Percentiles rank a stretch among this genome's conserved stretches.
Evolutionary conservation across 805 yeast genomes (phyloP).

Genomic region (Metschnikowia reukaufii): DNA sequence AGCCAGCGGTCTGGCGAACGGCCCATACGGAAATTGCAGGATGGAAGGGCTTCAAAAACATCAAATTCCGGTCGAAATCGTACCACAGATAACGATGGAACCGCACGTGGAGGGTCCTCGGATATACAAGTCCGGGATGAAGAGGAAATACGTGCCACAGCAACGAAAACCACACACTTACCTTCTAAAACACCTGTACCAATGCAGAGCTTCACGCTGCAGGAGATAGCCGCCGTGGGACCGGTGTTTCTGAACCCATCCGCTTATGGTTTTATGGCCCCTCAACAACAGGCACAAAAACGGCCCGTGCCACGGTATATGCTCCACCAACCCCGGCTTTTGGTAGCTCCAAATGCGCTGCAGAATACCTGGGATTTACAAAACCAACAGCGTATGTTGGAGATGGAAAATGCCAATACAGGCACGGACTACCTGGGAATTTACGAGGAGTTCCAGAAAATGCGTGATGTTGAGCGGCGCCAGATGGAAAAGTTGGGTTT

Average conservation of each 20-base stretch:
- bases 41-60: no score
- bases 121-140: neutral
- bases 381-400: conserved; percentile 65
- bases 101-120: no score
- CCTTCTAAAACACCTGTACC: conserved; percentile 1
- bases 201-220: conserved; percentile 3
- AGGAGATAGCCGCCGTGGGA: conserved; percentile 26
- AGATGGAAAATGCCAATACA: conserved; percentile 45
- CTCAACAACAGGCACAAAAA: conserved; percentile 9
- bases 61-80: no score
- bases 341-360: conserved; percentile 32
- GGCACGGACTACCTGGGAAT: conserved; percentile 65
- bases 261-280: conserved; percentile 28
- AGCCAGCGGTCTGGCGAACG: no score
- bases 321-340: conserved; percentile 34
- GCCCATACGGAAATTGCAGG: no score
- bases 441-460: conserved; percentile 69
- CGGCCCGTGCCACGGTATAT: conserved; percentile 39
- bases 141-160: neutral
- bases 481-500: conserved; percentile 78
- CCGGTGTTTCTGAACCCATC: conserved; percentile 31
- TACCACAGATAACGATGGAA: no score
- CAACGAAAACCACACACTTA: neutral
- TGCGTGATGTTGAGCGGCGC: conserved; percentile 72
- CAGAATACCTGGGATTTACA: conserved; percentile 66